Evolutionary conservation across 257 asterid species (phyloP), one percentile per base, ranked within the genome.

Genomic region (Coffea eugenioides): DNA sequence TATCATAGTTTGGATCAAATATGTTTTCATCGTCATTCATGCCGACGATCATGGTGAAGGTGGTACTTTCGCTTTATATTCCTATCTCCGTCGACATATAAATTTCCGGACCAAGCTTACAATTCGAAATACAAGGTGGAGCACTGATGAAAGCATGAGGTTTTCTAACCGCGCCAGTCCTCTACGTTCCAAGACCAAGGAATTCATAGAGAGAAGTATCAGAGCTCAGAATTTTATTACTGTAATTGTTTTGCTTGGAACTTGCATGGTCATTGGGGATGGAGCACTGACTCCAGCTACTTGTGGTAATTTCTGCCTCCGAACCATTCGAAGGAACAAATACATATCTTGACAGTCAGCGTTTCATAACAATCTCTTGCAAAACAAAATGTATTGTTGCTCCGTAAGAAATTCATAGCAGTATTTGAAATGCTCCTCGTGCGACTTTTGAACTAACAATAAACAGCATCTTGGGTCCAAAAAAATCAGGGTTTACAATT

Each of bases 211-310:
- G 77, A 71, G 56, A 25, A 78, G 74, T 39, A 11, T 1, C 5
- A 61, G 14, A 34, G 76, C 78, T 0, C 84, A 75, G 49, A 43
- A 25, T 46, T 8, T 71, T 23, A n/a, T 83, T 15, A 57, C 71
- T 12, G n/a, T 79, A 61, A 9, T 83, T 49, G 86, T 83, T 12
- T 43, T 80, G 73, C 76, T 93, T 48, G 97, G 97, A 48, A 94
- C 97, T 86, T 91, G 92, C 83, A 93, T 90, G 97, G 92, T 90
- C n/a, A 88, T 93, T 43, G 96, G 98, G 27, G 97, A 90, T 79
- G 97, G 97, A 68, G 91, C 87, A 66, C 59, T 93, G 72, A 92
- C 96, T 73, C 98, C 98, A 52, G 96, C 97, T n/a, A 90, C 89
- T 79, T 86, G 93, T 74, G 97, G 97, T 91, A 88, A 49, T 20